These are phyloP conservation scores for Xylariaceae sp. DNA, from an alignment of 2,329 filamentous ascomycete species.

Conservation along the genomic window DNA sequence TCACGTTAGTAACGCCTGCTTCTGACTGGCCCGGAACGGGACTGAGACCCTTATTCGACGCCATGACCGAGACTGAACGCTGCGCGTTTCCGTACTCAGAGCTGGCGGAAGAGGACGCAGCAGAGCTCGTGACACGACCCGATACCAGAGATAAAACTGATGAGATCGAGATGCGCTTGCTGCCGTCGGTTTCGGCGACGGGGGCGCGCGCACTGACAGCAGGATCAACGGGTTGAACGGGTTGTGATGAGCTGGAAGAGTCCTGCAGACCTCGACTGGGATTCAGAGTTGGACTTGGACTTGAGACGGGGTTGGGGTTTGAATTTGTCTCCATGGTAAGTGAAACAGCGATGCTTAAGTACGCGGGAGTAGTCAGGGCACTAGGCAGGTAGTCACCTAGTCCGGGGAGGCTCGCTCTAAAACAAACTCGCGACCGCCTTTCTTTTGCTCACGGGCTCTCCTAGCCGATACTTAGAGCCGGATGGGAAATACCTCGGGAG, in stretches of 20 bases:
- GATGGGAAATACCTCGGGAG: background rate
- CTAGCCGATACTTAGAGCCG: background rate
- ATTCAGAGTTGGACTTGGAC: slow-evolving; percentile 4
- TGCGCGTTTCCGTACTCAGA: slow-evolving; percentile 43
- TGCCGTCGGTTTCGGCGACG: slow-evolving; percentile 40
- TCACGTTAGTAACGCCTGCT: slow-evolving; percentile 46
- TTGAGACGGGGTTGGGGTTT: slow-evolving; percentile 13
- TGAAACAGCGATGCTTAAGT: slow-evolving; percentile 1
- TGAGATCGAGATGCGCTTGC: slow-evolving; percentile 65
- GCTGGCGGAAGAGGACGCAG: slow-evolving; percentile 48
- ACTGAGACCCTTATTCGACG: slow-evolving; percentile 39
- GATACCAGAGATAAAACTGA: slow-evolving; percentile 68
- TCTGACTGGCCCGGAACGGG: slow-evolving; percentile 43
- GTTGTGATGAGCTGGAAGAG: slow-evolving; percentile 23
- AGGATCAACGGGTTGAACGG: slow-evolving; percentile 42
- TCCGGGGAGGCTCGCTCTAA: background rate
- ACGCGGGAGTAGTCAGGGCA: background rate
- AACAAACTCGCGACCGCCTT: slow-evolving; percentile 10
- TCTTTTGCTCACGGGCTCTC: background rate
- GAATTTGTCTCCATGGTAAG: slow-evolving; percentile 21
- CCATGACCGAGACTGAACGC: slow-evolving; percentile 44
- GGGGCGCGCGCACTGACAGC: slow-evolving; percentile 43
- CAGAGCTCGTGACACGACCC: slow-evolving; percentile 48
- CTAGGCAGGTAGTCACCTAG: background rate
- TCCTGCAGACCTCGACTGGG: slow-evolving; percentile 11